Evolutionary conservation across 2,329 filamentous ascomycete species (phyloP), one percentile per base, ranked within the genome.

Genomic region (Geosmithia putterillii): DNA sequence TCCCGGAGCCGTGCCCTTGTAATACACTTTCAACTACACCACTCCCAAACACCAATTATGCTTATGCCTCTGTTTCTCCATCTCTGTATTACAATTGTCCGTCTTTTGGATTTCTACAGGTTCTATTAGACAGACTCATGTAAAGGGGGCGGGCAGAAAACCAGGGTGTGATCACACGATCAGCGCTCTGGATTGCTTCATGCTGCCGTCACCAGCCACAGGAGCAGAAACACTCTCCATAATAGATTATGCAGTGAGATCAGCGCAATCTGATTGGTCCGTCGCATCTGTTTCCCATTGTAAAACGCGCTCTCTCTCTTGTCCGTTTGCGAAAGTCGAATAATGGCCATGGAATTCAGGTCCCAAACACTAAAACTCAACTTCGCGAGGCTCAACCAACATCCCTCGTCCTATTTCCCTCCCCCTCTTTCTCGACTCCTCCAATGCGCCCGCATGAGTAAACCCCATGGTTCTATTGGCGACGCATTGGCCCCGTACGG

Each of bases 1-100:
- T n/a, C n/a, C n/a, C n/a, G n/a, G n/a, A n/a, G 40, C 40, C 23
- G 23, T 42, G 40, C 17, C 23, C 40, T 42, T 42, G 40, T 42
- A 43, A 38, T 32, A 32, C 28, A 32, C 15, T 32, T 32, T 32
- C 28, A n/a, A n/a, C n/a, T 32, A 32, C 28, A 32, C 28, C 28
- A 32, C 28, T 32, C 28, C 10, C 28, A 32, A 7, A 18, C 21
- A 43, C 17, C 20, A n/a, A 23, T 36, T 42, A 37, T 14, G 23
- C 28, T 44, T 38, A 15, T 40, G 21, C 25, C 23, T 43, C n/a
- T 18, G 21, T 21, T n/a, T 19, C n/a, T 21, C n/a, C 14, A 40
- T 14, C 10, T 14, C 10, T 32, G 15, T 12, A 7, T 32, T 14
- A 3, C 10, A n/a, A n/a, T n/a, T n/a, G n/a, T n/a, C n/a, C n/a